Evolutionary conservation across 441 rosid species (phyloP).

Genomic region (Flueggea neowawraea): DNA sequence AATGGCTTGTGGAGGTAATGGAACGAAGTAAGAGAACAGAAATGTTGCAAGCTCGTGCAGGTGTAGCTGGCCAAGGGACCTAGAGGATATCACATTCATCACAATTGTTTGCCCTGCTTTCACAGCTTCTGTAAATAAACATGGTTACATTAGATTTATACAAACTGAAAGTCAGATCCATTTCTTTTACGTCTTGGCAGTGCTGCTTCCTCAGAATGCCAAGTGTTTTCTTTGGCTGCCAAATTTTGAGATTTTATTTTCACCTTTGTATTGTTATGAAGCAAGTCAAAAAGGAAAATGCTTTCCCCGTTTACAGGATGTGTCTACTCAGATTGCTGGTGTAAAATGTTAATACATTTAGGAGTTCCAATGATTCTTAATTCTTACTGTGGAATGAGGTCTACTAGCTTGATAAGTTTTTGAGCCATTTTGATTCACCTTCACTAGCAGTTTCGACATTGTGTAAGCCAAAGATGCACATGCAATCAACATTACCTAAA

Average conservation of each 20-base stretch:
- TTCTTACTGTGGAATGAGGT: too few relatives aligned
- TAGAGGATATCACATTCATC: slow-evolving; percentile 22
- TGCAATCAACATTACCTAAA: too few relatives aligned
- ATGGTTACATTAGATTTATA: slow-evolving; percentile 29
- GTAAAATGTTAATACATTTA: too few relatives aligned
- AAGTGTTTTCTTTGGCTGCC: not conserved
- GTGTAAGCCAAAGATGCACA: too few relatives aligned
- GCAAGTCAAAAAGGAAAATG: not conserved
- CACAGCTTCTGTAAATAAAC: slow-evolving; percentile 53
- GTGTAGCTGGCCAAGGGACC: slow-evolving; percentile 34
- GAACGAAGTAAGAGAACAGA: slow-evolving; percentile 98
- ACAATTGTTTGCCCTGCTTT: slow-evolving; percentile 20
- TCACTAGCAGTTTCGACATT: too few relatives aligned
- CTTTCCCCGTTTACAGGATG: too few relatives aligned
- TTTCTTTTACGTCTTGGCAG: slow-evolving; percentile 1
- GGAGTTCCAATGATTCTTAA: too few relatives aligned
- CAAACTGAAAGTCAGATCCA: slow-evolving; percentile 19
- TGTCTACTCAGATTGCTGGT: too few relatives aligned
- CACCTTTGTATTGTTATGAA: not conserved
- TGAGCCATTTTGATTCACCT: too few relatives aligned
- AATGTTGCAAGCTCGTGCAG: slow-evolving; percentile 69
- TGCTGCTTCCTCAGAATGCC: slow-evolving; percentile 7
- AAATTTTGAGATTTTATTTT: not conserved
- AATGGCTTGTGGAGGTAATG: slow-evolving; percentile 91
- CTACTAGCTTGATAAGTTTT: too few relatives aligned